Percentiles rank a stretch among this genome's conserved stretches.
phyloP scores from a whole-genome alignment of 2,329 filamentous ascomycete genomes.

The Ilyonectria robusta region DNA sequence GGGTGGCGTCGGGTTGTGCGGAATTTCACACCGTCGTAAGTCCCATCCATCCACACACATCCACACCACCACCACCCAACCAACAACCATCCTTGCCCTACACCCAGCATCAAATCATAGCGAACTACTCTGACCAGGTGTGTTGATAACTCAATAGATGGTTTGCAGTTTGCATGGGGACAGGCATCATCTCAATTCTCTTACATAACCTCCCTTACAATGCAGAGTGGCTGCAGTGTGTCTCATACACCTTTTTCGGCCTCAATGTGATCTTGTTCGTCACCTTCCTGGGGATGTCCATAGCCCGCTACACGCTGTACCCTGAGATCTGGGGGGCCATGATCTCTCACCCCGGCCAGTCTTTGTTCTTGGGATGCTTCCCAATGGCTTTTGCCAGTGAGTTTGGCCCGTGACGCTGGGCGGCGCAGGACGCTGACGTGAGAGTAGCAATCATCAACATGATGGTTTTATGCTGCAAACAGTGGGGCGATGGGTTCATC shows the following conservation, averaged over 20 bases:
- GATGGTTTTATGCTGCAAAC: slow-evolving; percentile 72
- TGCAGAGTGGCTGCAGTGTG: slow-evolving; percentile 68
- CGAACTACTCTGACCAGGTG: slow-evolving; percentile 19
- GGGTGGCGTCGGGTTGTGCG: slow-evolving; percentile 63
- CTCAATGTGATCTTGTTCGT: slow-evolving; percentile 73
- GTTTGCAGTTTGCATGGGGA: slow-evolving; percentile 77
- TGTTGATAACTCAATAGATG: slow-evolving; percentile 55
- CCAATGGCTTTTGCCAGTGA: slow-evolving; percentile 77
- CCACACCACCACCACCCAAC: not conserved
- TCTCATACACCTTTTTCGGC: slow-evolving; percentile 72
- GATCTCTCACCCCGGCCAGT: slow-evolving; percentile 76
- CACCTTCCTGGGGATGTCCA: slow-evolving; percentile 66
- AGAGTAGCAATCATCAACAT: slow-evolving; percentile 71
- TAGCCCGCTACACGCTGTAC: slow-evolving; percentile 75
- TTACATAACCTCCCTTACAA: slow-evolving; percentile 75
- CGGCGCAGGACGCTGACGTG: slow-evolving; percentile 21
- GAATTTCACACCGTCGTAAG: slow-evolving; percentile 70
- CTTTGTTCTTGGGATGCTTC: slow-evolving; percentile 77
- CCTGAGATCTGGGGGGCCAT: slow-evolving; percentile 76
- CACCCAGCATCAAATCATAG: not conserved
- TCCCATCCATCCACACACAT: slow-evolving; percentile 19
- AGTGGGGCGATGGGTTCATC: slow-evolving; percentile 73
- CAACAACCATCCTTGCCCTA: not conserved
- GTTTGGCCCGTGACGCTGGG: slow-evolving; percentile 20
- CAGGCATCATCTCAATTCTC: slow-evolving; percentile 75